Conservation (phyloP, 352 stramenopile species). For the Globisporangium acanthophoron region DNA sequence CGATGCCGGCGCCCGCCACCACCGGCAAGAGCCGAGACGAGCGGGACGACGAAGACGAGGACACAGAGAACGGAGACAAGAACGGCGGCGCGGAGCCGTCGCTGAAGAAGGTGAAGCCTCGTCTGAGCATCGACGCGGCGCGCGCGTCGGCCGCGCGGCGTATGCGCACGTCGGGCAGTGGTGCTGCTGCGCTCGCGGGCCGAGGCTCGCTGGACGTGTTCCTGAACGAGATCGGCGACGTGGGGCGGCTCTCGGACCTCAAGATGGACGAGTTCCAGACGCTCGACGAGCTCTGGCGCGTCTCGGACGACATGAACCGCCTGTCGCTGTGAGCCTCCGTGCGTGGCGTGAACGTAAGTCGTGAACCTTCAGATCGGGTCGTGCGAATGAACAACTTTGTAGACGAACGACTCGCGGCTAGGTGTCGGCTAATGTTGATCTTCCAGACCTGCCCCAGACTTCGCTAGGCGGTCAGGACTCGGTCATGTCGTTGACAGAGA, state of each 20-base stretch:
- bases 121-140: slow-evolving; percentile 72
- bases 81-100: slow-evolving; percentile 40
- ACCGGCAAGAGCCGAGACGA: slow-evolving; percentile 35
- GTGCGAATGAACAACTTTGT: no score
- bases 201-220: slow-evolving; percentile 70
- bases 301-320: slow-evolving; percentile 82
- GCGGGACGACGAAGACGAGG: slow-evolving; percentile 33
- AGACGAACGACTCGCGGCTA: no score
- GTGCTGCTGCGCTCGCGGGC: slow-evolving; percentile 33
- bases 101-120: slow-evolving; percentile 71
- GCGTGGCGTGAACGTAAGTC: no score
- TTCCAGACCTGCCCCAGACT: no score
- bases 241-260: slow-evolving; percentile 74
- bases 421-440: no score
- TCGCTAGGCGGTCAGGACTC: no score
- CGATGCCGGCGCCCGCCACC: slow-evolving; percentile 23
- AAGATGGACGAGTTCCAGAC: slow-evolving; percentile 85
- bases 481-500: no score
- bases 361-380: no score
- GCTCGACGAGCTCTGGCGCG: slow-evolving; percentile 75
- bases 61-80: slow-evolving; percentile 20
- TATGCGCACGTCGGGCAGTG: slow-evolving; percentile 55
- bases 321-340: slow-evolving; percentile 52
- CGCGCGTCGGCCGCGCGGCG: slow-evolving; percentile 59
- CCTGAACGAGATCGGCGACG: slow-evolving; percentile 74